Base-by-base conservation (phyloP, 2,329 filamentous ascomycete species). In the Hyphodiscus sp. region DNA sequence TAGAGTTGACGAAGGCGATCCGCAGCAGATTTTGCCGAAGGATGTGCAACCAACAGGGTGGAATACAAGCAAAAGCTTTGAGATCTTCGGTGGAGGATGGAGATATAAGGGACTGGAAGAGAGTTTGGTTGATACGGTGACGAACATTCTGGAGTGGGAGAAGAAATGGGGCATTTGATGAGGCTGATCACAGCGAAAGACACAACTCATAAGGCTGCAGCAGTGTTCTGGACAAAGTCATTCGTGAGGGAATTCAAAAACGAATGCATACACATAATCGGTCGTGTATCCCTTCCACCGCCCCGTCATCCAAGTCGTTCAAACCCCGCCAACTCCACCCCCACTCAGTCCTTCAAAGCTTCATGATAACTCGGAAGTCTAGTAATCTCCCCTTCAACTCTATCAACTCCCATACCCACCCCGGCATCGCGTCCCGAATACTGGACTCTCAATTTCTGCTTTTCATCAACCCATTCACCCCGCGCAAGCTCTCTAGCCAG, bases 1-100 rank as follows among this genome's bases (percentile, higher is more conserved):
- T 8, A 63, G 69, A 50, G 61, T 82, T 55, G 76, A 77, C 20
- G 62, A 65, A 1, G 69, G 73, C 2, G 73, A 75, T 19, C 65
- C 63, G 13, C 53, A 46, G 1, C 50, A 61, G 48, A 54, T 58
- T 6, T 52, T 64, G 16, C 62, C 64, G 11, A 20, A 52, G 9
- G 61, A 58, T 7, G 49, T 67, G 3, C 44, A 61, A 15, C 60
- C 61, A 2, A 61, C 63, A 6, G 56, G 58, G 1, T 65, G 64
- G 51, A 57, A 64, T 47, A 58, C 56, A 38, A 20, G 55, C 20
- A 54, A 60, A 18, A 52, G 53, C 26, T 52, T 51, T 47, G 46
- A 53, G 56, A 56, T 49, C 56, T 53, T 58, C 42, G 50, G 53
- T 1, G 18, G 45, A 30, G 52, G 20, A 41, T 67, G 58, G 63